These are phyloP conservation scores for Ogataea glucozyma DNA, from an alignment of 805 yeast species.

Conservation along the genomic window DNA sequence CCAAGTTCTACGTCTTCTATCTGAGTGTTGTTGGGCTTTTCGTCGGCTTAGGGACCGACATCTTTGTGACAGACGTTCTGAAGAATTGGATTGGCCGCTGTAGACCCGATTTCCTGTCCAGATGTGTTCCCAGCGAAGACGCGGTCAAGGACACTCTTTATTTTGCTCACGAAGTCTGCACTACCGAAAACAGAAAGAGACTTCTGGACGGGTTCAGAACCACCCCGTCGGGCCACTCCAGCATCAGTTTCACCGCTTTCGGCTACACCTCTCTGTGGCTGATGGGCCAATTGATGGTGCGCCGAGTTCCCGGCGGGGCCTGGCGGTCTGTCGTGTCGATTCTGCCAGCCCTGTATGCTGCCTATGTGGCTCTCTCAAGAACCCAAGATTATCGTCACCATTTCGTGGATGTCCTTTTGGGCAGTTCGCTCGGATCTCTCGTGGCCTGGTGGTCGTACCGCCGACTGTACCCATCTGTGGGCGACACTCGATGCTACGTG, in stretches of 20 bases:
- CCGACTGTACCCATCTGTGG: slow-evolving; percentile 49
- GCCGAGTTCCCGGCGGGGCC: slow-evolving; percentile 47
- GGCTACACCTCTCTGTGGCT: slow-evolving; percentile 66
- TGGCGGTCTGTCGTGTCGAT: slow-evolving; percentile 60
- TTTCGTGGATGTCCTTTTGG: slow-evolving; percentile 78
- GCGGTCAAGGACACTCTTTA: slow-evolving; percentile 58
- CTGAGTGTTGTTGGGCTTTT: slow-evolving; percentile 66
- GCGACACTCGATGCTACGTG: slow-evolving; percentile 38
- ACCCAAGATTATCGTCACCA: slow-evolving; percentile 95
- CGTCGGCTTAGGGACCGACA: slow-evolving; percentile 58
- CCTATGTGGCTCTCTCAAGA: slow-evolving; percentile 77
- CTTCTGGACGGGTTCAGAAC: slow-evolving; percentile 76
- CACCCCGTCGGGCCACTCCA: slow-evolving; percentile 82
- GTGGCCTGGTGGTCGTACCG: slow-evolving; percentile 61
- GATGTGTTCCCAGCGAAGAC: slow-evolving; percentile 69
- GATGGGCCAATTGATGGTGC: slow-evolving; percentile 57
- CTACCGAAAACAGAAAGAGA: slow-evolving; percentile 44
- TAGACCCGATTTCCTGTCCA: slow-evolving; percentile 87
- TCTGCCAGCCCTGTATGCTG: slow-evolving; percentile 67
- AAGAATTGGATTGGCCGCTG: slow-evolving; percentile 88
- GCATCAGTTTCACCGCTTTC: slow-evolving; percentile 67
- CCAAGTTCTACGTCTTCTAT: slow-evolving; percentile 60
- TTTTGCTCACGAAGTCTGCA: slow-evolving; percentile 64
- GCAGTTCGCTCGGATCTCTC: slow-evolving; percentile 63
- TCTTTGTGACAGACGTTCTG: slow-evolving; percentile 66